A percentile compares a stretch with the other conserved stretches of the same genome.
phyloP scores from a whole-genome alignment of 2,329 filamentous ascomycete species.

The Phyllosticta citrichinensis region DNA sequence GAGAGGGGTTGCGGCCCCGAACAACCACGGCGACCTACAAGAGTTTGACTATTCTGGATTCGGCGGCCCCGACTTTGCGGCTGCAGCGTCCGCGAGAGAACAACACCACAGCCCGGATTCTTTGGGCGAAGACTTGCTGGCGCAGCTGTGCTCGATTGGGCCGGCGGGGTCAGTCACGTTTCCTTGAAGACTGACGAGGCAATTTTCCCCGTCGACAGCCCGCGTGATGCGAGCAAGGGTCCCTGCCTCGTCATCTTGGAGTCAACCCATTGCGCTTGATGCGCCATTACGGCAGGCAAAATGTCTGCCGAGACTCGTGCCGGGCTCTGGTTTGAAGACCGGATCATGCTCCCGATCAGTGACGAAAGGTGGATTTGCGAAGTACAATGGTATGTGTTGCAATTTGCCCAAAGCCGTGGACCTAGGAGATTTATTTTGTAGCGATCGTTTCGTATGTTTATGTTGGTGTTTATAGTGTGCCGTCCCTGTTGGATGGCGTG shows the following conservation, averaged over 20 bases:
- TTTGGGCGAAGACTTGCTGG: conserved; percentile 8
- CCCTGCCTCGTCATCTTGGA: neutral
- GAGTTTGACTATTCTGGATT: conserved; percentile 6
- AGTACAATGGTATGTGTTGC: too few relatives aligned
- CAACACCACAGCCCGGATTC: conserved; percentile 6
- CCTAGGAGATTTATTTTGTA: neutral
- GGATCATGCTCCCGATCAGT: neutral
- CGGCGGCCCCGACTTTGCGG: neutral
- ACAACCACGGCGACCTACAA: neutral
- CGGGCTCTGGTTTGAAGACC: neutral
- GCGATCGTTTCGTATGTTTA: neutral
- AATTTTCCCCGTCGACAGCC: neutral
- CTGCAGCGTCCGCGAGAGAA: neutral
- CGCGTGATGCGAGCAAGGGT: neutral
- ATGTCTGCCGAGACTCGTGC: neutral
- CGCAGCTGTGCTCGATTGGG: conserved; percentile 8
- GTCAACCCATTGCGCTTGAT: neutral
- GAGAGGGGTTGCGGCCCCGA: neutral
- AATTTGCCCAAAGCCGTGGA: too few relatives aligned
- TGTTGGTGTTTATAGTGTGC: neutral
- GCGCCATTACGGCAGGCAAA: neutral
- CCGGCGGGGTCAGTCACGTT: conserved; percentile 4
- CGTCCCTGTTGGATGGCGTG: neutral
- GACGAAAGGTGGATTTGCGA: neutral
- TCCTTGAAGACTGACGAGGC: neutral